A percentile compares a stretch with the other conserved stretches of the same genome.
phyloP scores from a whole-genome alignment of 2,329 filamentous ascomycete species.

The Orbilia brochopaga region DNA sequence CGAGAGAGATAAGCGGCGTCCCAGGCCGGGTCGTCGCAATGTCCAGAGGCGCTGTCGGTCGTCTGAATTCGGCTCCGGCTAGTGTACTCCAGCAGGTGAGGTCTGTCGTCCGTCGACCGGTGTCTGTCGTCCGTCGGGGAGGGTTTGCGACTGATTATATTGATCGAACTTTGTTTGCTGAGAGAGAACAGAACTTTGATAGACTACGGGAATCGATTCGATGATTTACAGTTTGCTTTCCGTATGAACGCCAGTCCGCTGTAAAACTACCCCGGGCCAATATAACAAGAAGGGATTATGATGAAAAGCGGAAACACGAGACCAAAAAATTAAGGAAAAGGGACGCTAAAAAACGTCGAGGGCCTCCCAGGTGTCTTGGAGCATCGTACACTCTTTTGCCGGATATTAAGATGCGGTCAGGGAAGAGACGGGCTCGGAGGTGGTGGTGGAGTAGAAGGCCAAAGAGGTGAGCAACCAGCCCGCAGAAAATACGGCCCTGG shows the following conservation, averaged over 20 bases:
- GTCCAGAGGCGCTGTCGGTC: conserved; percentile 17
- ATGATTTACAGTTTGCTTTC: conserved; percentile 51
- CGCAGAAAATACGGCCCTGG: conserved; percentile 48
- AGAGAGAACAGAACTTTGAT: conserved; percentile 32
- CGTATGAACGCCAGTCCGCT: conserved; percentile 51
- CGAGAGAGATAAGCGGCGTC: conserved; percentile 51
- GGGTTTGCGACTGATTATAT: conserved; percentile 50
- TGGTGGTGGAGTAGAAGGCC: conserved; percentile 49
- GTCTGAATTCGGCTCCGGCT: conserved; percentile 46
- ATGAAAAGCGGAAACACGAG: conserved; percentile 53
- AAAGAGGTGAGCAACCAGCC: conserved; percentile 52
- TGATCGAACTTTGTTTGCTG: neutral
- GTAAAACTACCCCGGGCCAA: conserved; percentile 48
- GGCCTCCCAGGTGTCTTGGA: conserved; percentile 51
- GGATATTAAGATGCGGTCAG: conserved; percentile 52
- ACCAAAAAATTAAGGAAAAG: conserved; percentile 50
- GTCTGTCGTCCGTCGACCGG: conserved; percentile 51
- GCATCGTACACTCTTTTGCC: conserved; percentile 53
- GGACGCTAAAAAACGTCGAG: conserved; percentile 53
- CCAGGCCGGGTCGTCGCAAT: conserved; percentile 50
- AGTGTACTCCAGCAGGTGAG: conserved; percentile 35
- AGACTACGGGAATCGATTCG: conserved; percentile 26
- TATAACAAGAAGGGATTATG: conserved; percentile 51
- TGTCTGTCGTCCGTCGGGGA: conserved; percentile 51
- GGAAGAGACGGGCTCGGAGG: conserved; percentile 50